Conservation (phyloP, 129 eudicot genomes). For the Daucus carota region DH1_v3.0 NC_030388.2:26081501-26082000, state of each 20-base stretch:
- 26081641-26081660: not conserved
- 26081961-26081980: not conserved
- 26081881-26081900: not conserved
- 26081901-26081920: not conserved
- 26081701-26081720: not conserved
- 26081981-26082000: no score
- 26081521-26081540: not conserved
- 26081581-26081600: slow-evolving; percentile 3
- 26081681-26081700: not conserved
- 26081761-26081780: not conserved
- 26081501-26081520: not conserved
- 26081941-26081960: not conserved
- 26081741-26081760: not conserved
- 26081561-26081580: not conserved
- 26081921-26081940: not conserved
- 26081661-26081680: not conserved
- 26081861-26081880: not conserved
- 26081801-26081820: not conserved
- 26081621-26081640: not conserved
- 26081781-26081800: no score
- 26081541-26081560: slow-evolving; percentile 3
- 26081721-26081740: not conserved
- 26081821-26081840: no score
- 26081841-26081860: no score
- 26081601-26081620: slow-evolving; percentile 1